Evolutionary conservation across 2,329 filamentous ascomycete genomes (phyloP), one percentile per base, ranked within the genome.

Genomic region (Fusarium dimerum): DNA sequence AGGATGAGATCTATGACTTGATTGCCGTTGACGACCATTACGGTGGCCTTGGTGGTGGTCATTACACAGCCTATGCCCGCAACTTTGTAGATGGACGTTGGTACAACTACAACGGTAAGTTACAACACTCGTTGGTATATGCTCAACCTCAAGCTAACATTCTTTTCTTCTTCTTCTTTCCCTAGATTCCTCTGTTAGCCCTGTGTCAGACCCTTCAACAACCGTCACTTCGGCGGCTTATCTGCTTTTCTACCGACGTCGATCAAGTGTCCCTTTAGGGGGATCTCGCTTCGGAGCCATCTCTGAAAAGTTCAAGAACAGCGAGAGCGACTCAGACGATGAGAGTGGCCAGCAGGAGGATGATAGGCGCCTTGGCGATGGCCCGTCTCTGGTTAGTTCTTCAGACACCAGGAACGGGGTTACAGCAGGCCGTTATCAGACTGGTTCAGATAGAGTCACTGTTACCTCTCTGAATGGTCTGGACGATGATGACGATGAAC

Each of bases 21-120:
- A 94, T 99, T 67, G 94, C 88, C 13, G 92, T 99, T 2, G 94
- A 99, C 71, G 93, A 96, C 68, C 94, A 99, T 71, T 96, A 89
- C 69, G 94, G 94, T 55, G 91, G 92, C 30, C 82, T 99, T 38
- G 92, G 92, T 54, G 94, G 94, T 40, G 94, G 94, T 1, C 94
- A 99, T 72, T 99, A 99, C 75, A 97, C 92, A 17, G 94, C 94
- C 29, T 92, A 87, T 71, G 92, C 92, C 39, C 92, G 91, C 76
- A 97, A 96, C 70, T 97, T 96, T 72, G 79, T 89, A 55, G 91
- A 96, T 66, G 83, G 83, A 51, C 80, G 89, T 70, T 99, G 94
- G 94, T 97, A 97, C 71, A 90, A 95, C 62, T 97, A 95, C 71
- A 97, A 99, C 71, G 93, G 92, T 94, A 78, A 12, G 43, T 5